Evolutionary conservation across 768 basidiomycete species (phyloP).

Genomic region (Austroboletus eburneus): DNA sequence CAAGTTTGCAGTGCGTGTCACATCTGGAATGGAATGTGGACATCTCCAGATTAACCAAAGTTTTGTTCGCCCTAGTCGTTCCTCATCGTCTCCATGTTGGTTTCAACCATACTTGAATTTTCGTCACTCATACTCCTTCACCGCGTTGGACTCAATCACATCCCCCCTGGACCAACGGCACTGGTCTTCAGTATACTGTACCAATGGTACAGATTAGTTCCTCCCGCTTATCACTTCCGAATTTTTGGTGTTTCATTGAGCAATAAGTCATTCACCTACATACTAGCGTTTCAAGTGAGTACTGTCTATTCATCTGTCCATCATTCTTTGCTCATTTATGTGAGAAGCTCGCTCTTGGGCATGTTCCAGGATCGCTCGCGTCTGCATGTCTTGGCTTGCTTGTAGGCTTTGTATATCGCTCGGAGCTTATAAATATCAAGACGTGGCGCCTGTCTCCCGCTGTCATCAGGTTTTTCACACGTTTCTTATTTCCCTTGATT

Average conservation of each 20-base stretch:
- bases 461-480: conserved; percentile 50
- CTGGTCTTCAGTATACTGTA: conserved; percentile 78
- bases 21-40: background rate
- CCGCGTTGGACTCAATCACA: conserved; percentile 62
- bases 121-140: conserved; percentile 60
- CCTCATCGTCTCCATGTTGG: conserved; percentile 57
- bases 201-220: conserved; percentile 77
- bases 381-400: conserved; percentile 63
- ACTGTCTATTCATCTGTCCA: background rate
- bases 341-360: conserved; percentile 62
- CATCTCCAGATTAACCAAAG: conserved; percentile 3
- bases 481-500: conserved; percentile 61
- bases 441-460: conserved; percentile 68
- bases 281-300: conserved; percentile 68
- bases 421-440: conserved; percentile 77
- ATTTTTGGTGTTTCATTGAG: conserved; percentile 70
- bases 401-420: conserved; percentile 75
- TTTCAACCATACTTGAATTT: conserved; percentile 69
- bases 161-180: conserved; percentile 73
- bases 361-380: conserved; percentile 60
- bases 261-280: conserved; percentile 73
- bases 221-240: conserved; percentile 68
- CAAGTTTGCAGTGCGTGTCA: conserved; percentile 72
- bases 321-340: conserved; percentile 4
- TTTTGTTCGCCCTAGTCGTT: conserved; percentile 55